Conservation (phyloP, 1,139 yeast species). For the Hemisphaericaspora xylanilytica region DNA sequence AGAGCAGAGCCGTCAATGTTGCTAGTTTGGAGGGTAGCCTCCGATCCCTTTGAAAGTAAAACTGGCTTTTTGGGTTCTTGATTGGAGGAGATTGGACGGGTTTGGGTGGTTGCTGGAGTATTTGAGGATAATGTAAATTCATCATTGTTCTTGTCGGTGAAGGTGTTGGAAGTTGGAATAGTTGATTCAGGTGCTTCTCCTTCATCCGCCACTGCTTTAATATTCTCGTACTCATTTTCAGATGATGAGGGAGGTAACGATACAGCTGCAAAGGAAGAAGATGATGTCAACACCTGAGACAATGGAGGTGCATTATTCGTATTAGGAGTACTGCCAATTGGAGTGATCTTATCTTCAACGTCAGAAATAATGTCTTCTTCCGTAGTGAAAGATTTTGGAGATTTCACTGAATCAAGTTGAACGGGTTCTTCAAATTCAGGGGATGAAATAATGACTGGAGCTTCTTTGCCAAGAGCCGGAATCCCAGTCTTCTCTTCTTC, state of each 20-base stretch:
- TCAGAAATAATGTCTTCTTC: slow-evolving; percentile 13
- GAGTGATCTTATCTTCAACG: slow-evolving; percentile 7
- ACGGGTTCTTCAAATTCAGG: slow-evolving; percentile 6
- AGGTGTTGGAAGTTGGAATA: slow-evolving; percentile 25
- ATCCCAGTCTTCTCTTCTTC: neutral
- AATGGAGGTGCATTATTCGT: slow-evolving; percentile 6
- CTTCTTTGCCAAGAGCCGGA: slow-evolving; percentile 1
- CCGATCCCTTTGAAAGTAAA: slow-evolving; percentile 13
- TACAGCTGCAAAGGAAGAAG: slow-evolving; percentile 45
- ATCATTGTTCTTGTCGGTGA: slow-evolving; percentile 8
- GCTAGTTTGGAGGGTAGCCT: slow-evolving; percentile 13
- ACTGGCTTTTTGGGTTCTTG: slow-evolving; percentile 15
- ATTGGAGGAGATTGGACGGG: slow-evolving; percentile 11
- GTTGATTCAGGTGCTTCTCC: slow-evolving; percentile 19
- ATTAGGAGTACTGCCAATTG: slow-evolving; percentile 1
- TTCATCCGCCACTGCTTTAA: slow-evolving; percentile 15
- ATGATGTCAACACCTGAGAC: slow-evolving; percentile 30
- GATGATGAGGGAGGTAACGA: slow-evolving; percentile 22
- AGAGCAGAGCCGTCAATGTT: slow-evolving; percentile 7
- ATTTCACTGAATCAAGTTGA: slow-evolving; percentile 8
- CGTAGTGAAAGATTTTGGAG: slow-evolving; percentile 11
- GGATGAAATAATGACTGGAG: slow-evolving; percentile 3
- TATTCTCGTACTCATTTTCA: slow-evolving; percentile 19
- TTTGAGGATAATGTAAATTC: slow-evolving; percentile 7
- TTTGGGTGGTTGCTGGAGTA: slow-evolving; percentile 7